Percentiles rank a stretch among this genome's conserved stretches.
Evolutionary conservation across 495 filamentous ascomycete genomes (phyloP).

Genomic region (Parathielavia appendiculata): DNA sequence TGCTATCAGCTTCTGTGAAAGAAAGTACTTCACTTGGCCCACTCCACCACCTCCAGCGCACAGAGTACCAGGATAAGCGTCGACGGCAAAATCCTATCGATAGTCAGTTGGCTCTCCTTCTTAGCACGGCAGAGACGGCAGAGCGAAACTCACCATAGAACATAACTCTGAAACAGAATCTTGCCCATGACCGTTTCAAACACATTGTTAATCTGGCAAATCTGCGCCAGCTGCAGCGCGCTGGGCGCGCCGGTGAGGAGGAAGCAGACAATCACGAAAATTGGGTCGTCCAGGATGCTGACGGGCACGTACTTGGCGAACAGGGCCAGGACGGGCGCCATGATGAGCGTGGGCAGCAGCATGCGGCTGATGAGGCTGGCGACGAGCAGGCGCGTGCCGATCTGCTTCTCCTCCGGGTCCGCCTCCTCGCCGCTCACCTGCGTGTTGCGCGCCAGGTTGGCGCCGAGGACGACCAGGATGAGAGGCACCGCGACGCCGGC

Average conservation of each 20-base stretch:
- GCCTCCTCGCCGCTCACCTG: slow-evolving; percentile 48
- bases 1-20: not conserved
- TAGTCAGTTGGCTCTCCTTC: slow-evolving; percentile 22
- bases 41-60: slow-evolving; percentile 89
- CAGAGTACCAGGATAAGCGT: slow-evolving; percentile 86
- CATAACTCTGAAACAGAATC: slow-evolving; percentile 94
- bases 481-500: slow-evolving; percentile 90
- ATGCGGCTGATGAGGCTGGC: slow-evolving; percentile 84
- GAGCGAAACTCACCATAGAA: slow-evolving; percentile 67
- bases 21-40: slow-evolving; percentile 49
- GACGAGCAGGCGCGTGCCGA: slow-evolving; percentile 71
- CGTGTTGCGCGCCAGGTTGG: slow-evolving; percentile 81
- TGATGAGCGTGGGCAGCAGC: slow-evolving; percentile 85
- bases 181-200: slow-evolving; percentile 91
- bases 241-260: slow-evolving; percentile 90
- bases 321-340: slow-evolving; percentile 89
- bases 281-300: slow-evolving; percentile 94
- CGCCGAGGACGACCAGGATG: slow-evolving; percentile 93
- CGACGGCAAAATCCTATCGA: slow-evolving; percentile 78
- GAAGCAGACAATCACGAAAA: slow-evolving; percentile 97
- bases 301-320: slow-evolving; percentile 86
- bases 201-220: slow-evolving; percentile 96
- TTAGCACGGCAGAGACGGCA: not conserved
- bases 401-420: slow-evolving; percentile 60
- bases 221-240: slow-evolving; percentile 91